Percentiles rank a stretch among this genome's conserved stretches.
Evolutionary conservation across 2,329 filamentous ascomycete genomes (phyloP).

Genomic region (Sporothrix euskadiensis): DNA sequence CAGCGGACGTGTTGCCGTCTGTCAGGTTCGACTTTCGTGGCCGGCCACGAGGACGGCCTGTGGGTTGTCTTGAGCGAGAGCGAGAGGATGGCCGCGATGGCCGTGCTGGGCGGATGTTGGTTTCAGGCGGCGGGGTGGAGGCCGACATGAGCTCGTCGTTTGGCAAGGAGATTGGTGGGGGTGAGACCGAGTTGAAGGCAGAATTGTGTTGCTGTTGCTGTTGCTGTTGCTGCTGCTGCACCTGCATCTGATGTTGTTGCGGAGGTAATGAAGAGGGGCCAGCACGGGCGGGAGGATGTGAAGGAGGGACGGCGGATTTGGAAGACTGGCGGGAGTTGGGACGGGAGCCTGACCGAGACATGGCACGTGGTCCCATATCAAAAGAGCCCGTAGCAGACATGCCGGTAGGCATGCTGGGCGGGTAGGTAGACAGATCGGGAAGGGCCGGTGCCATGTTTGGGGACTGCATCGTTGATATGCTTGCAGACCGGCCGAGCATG

Average conservation of each 20-base stretch:
- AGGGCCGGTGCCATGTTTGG: constrained; percentile 39
- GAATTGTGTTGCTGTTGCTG: background rate
- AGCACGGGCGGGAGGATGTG: constrained; percentile 6
- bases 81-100: constrained; percentile 55
- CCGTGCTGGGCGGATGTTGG: constrained; percentile 40
- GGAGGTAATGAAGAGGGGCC: constrained; percentile 11
- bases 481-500: constrained; percentile 46
- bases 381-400: constrained; percentile 19
- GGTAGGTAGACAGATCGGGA: constrained; percentile 28
- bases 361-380: constrained; percentile 12
- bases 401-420: constrained; percentile 7
- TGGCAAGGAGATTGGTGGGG: constrained; percentile 19
- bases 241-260: background rate
- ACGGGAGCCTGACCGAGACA: constrained; percentile 24
- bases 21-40: constrained; percentile 54
- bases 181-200: constrained; percentile 7
- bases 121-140: constrained; percentile 34
- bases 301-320: constrained; percentile 17
- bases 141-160: constrained; percentile 27
- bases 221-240: background rate
- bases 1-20: constrained; percentile 70
- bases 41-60: constrained; percentile 57
- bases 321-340: constrained; percentile 32
- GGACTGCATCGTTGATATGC: constrained; percentile 39
- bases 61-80: constrained; percentile 52